phyloP scores from a whole-genome alignment of 164 flowering plant species.

The Cinnamomum micranthum region DNA sequence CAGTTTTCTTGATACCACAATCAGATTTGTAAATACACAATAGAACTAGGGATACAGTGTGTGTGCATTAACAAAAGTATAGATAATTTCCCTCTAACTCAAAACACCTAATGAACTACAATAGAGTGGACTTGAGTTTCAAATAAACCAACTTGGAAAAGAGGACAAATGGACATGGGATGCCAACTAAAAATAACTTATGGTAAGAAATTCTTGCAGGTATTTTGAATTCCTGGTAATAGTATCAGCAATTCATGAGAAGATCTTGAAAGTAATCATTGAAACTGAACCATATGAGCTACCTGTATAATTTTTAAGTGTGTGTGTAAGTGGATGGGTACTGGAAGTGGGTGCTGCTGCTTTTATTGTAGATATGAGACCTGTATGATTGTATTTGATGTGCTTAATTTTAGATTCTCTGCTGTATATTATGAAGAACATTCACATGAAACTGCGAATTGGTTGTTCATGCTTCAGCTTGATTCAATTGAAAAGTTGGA shows the following conservation, averaged over 20 bases:
- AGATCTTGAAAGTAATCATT: neutral
- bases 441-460: neutral
- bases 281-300: neutral
- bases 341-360: neutral
- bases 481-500: slow-evolving; percentile 74
- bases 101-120: neutral
- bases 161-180: neutral
- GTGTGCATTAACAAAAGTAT: neutral
- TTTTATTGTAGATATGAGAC: neutral
- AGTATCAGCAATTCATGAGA: neutral
- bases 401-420: neutral
- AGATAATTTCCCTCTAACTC: neutral
- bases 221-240: too few species aligned
- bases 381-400: neutral
- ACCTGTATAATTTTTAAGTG: neutral
- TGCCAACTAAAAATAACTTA: neutral
- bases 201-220: neutral
- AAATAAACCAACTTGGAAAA: neutral
- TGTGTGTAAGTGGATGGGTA: neutral
- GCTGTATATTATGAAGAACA: neutral
- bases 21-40: neutral
- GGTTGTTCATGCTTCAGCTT: slow-evolving; percentile 34
- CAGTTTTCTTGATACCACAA: neutral
- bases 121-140: neutral
- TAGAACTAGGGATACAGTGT: neutral